A percentile compares a stretch with the other conserved stretches of the same genome.
phyloP scores from a whole-genome alignment of 1,284 basidiomycete genomes.

The Boletellus deceptivus region DNA sequence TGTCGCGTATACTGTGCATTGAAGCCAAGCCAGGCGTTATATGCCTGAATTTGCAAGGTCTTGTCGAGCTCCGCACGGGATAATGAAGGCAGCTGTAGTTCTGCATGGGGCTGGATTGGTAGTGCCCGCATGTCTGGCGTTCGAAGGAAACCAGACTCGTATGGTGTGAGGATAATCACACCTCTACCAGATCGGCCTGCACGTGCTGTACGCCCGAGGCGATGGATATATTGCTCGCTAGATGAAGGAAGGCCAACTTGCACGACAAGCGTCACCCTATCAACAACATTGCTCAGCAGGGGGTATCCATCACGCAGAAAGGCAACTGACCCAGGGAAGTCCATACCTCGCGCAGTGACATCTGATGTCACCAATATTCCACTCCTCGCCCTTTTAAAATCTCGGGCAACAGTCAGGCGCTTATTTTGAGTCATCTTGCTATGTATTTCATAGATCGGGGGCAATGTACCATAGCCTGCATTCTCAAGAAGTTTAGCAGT shows the following conservation, averaged over 20 bases:
- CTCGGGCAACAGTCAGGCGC: conserved; percentile 48
- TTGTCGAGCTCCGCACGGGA: conserved; percentile 31
- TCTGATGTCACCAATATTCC: conserved; percentile 82
- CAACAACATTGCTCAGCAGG: conserved; percentile 7
- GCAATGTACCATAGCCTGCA: conserved; percentile 34
- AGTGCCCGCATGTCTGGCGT: conserved; percentile 42
- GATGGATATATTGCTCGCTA: conserved; percentile 84
- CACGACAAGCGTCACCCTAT: conserved; percentile 56
- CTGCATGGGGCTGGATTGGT: conserved; percentile 35
- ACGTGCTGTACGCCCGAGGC: conserved; percentile 88
- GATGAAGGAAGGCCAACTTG: conserved; percentile 79
- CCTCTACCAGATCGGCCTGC: conserved; percentile 71
- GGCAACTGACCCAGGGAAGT: conserved; percentile 72
- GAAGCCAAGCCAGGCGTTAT: conserved; percentile 59
- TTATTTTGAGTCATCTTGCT: conserved; percentile 44
- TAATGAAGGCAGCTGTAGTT: conserved; percentile 23
- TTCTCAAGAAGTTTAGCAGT: conserved; percentile 46
- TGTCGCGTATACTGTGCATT: conserved; percentile 47
- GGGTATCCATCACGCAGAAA: conserved; percentile 47
- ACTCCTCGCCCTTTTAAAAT: conserved; percentile 46
- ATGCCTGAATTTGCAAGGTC: conserved; percentile 50
- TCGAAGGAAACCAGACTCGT: conserved; percentile 55
- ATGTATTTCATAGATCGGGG: conserved; percentile 46
- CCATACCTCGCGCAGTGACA: conserved; percentile 88
- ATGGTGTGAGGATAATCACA: conserved; percentile 54